Evolutionary conservation across 768 basidiomycete species (phyloP), one percentile per base, ranked within the genome.

Genomic region (Lepiota brunneoincarnata): DNA sequence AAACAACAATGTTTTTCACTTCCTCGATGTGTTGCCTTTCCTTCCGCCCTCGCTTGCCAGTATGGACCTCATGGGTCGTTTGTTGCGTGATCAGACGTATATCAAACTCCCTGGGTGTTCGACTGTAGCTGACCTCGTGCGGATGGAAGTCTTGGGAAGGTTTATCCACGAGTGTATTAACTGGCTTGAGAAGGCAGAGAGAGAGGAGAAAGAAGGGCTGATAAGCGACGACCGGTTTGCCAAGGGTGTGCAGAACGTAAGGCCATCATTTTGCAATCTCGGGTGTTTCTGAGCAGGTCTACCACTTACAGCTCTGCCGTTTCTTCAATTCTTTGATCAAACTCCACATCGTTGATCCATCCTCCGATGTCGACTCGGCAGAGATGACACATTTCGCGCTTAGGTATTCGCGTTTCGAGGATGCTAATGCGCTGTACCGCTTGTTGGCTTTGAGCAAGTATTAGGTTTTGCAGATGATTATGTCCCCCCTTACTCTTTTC

Each of bases 331-430:
- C 87, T 0, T 74, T 92, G 44, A 78, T 90, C 71, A 87, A 85
- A 63, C 73, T 81, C 6, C 69, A 69, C 45, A 79, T 91, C 62
- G 77, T 89, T 51, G 86, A 89, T 61, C 75, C 81, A 2, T 64
- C 69, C 6, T 75, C 74, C n/a, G 88, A 89, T 52, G 76, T 77
- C 6, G 88, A 92, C 63, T 80, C 84, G 0, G 78, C 86, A 4
- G 90, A 90, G 70, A 90, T 92, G 79, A 77, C 79, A 4, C 86
- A 89, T 64, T 92, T 92, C 61, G 82, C 82, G 40, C 74, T 92
- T 44, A 79, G 81, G 36, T 76, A 89, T 61, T 78, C 90, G 10
- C 78, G 84, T 2, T 84, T 90, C 54, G 87, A 89, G 63, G 89
- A 91, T 59, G 89, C 89, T 15, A 89, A 86, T 58, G 66, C 75